A percentile compares a stretch with the other conserved stretches of the same genome.
Conservation (phyloP, 805 yeast genomes). For the Spathaspora girioi region DNA sequence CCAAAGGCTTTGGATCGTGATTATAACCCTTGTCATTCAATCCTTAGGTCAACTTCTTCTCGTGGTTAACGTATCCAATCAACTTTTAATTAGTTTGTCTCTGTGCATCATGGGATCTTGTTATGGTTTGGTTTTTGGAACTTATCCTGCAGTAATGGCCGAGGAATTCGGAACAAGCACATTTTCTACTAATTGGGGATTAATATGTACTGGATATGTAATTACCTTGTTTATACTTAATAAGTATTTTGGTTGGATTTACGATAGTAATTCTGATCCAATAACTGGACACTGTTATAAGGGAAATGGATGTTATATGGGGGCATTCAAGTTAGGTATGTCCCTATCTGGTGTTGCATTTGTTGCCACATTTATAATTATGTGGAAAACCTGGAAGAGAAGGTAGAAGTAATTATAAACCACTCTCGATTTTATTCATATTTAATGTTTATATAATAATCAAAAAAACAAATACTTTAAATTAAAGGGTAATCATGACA, state of each 20-base stretch:
- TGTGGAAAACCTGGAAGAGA: conserved; percentile 17
- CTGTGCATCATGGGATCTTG: conserved; percentile 60
- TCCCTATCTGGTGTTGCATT: conserved; percentile 13
- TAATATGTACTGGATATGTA: conserved; percentile 69
- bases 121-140: conserved; percentile 70
- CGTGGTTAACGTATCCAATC: conserved; percentile 21
- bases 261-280: conserved; percentile 43
- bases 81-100: conserved; percentile 39
- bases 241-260: conserved; percentile 50
- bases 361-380: conserved; percentile 18
- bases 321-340: conserved; percentile 32
- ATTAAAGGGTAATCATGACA: neutral
- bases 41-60: conserved; percentile 36
- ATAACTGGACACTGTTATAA: conserved; percentile 36
- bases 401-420: no score
- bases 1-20: conserved; percentile 66
- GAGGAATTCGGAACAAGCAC: conserved; percentile 66
- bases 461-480: neutral
- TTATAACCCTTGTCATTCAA: conserved; percentile 36
- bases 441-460: conserved; percentile 7
- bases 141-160: conserved; percentile 72
- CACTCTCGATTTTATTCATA: neutral
- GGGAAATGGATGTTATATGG: conserved; percentile 36
- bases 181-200: conserved; percentile 75
- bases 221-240: conserved; percentile 51